Evolutionary conservation across 1,284 basidiomycete species (phyloP).

Genomic region (Rhodofomes roseus): DNA sequence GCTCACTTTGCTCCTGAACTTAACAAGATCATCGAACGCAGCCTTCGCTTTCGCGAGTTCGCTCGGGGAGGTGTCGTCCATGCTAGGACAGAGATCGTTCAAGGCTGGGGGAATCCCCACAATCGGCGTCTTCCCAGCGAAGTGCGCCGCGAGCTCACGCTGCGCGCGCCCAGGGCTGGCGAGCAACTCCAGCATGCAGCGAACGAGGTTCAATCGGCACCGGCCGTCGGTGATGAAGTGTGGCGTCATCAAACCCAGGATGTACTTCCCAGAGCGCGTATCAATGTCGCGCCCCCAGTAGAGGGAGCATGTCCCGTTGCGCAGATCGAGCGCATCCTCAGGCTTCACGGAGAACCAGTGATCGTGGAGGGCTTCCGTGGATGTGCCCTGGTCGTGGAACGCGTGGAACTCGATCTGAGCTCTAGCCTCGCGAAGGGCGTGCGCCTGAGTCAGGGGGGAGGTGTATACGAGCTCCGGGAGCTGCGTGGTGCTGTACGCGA

Average conservation of each 20-base stretch:
- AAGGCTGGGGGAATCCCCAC: not conserved
- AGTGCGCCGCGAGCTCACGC: not conserved
- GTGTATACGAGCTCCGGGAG: not conserved
- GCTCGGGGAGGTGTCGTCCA: not conserved
- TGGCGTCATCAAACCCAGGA: conserved; percentile 1
- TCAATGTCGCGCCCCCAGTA: conserved; percentile 1
- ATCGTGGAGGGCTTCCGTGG: not conserved
- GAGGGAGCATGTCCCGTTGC: not conserved
- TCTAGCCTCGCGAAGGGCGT: not conserved
- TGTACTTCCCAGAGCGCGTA: not conserved
- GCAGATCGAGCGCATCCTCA: conserved; percentile 2
- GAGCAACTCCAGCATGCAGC: conserved; percentile 4
- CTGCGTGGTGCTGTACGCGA: not conserved
- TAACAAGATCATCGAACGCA: not conserved
- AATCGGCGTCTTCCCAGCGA: not conserved
- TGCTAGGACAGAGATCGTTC: not conserved
- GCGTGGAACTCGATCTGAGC: conserved; percentile 1
- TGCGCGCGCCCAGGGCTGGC: not conserved
- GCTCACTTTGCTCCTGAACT: not conserved
- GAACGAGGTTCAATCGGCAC: conserved; percentile 1
- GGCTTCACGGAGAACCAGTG: not conserved
- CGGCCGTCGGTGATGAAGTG: conserved; percentile 5
- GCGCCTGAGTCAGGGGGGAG: not conserved
- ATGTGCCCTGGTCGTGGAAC: not conserved
- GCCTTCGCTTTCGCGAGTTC: not conserved